Conservation (phyloP, 148 eudicot species). For the Amaranthus palmeri region DNA sequence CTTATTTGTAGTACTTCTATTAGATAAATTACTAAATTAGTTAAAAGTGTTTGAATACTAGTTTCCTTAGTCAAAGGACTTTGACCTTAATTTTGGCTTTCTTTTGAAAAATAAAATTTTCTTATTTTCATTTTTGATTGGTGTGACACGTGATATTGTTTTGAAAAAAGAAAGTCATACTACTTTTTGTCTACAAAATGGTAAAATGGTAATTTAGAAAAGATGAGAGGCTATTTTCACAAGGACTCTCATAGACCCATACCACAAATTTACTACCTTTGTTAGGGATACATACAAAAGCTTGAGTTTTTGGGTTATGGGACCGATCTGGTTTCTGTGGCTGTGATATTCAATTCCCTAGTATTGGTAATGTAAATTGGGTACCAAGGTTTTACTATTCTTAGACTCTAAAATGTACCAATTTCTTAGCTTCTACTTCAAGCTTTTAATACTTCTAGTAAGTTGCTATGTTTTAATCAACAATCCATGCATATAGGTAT, state of each 20-base stretch:
- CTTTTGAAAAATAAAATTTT: background rate
- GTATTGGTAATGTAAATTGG: too few species aligned
- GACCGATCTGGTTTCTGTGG: too few species aligned
- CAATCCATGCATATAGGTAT: too few species aligned
- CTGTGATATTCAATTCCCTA: too few species aligned
- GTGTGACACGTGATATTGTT: constrained; percentile 27
- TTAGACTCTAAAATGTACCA: constrained; percentile 19
- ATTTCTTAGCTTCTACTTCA: constrained; percentile 13
- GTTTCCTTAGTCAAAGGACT: constrained; percentile 16
- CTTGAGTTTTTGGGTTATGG: too few species aligned
- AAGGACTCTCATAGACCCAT: constrained; percentile 14
- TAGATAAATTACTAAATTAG: background rate
- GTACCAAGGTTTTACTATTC: background rate
- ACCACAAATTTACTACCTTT: constrained; percentile 1
- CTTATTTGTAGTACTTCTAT: too few species aligned
- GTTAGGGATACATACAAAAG: too few species aligned
- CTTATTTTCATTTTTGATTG: background rate
- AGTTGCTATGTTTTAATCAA: too few species aligned
- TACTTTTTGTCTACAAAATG: constrained; percentile 24
- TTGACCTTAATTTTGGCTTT: constrained; percentile 13
- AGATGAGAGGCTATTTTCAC: background rate
- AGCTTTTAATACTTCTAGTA: too few species aligned
- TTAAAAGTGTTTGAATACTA: constrained; percentile 6
- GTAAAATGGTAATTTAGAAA: constrained; percentile 1
- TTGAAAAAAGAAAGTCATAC: constrained; percentile 21